Evolutionary conservation across 169 alveolate species (phyloP), one percentile per base, ranked within the genome.

Genomic region (Cystoisospora suis): DNA sequence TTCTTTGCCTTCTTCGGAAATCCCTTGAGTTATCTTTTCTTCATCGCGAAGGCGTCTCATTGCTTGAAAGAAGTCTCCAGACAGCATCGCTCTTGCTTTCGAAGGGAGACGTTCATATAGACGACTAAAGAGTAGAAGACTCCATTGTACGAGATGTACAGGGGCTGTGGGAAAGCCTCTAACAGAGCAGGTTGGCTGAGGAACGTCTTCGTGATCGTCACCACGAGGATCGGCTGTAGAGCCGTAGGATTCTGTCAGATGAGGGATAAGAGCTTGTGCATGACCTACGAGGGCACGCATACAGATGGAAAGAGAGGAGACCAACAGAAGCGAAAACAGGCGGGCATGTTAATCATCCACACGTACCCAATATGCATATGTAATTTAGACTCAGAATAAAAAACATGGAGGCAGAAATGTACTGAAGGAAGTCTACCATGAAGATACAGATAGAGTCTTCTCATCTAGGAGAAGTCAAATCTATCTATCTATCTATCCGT

Each of bases 111-210:
- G 47, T 12, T 29, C 53, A 36, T 40, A 72, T 12, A 5, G 0
- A 29, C 46, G 58, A 2, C 42, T 5, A 53, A 88, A 79, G 47
- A 36, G 58, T 86, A 98, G 99, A 90, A 99, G 95, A 0, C 99
- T 99, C 99, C 99, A 99, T 94, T 99, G 99, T 61, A 99, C 98
- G 40, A 99, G 97, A 95, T 99, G 99, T 77, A 98, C 99, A 77
- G 98, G 98, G 90, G 98, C 97, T 91, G 98, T 97, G 7, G 99
- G 99, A 97, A 98, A 98, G 93, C 98, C 99, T 93, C 96, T 94
- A 56, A 96, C 91, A 0, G 99, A 97, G 95, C 99, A 98, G 93
- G 98, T 95, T 2, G 99, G 99, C 85, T 98, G 98, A 23, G 98
- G 96, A 91, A 97, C 99, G 94, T 70, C 49, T 7, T 72, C 88